Evolutionary conservation across 2,329 filamentous ascomycete genomes (phyloP).

Genomic region (Aspergillus pseudoviridinutans): DNA sequence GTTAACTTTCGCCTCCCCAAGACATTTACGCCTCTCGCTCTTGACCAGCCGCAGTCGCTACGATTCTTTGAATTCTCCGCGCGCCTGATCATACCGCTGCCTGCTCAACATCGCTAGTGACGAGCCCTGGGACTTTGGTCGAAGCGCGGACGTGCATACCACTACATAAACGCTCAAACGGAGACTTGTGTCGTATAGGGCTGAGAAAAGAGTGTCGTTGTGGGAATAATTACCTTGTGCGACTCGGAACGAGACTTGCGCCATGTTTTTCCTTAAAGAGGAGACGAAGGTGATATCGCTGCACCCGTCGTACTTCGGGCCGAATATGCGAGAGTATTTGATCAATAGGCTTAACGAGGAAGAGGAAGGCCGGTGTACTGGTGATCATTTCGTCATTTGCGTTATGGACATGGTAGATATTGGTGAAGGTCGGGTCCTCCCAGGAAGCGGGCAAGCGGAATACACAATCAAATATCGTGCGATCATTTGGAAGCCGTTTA

Average conservation of each 20-base stretch:
- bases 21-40: not conserved
- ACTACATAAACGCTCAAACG: not conserved
- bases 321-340: slow-evolving; percentile 87
- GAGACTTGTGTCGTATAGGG: not conserved
- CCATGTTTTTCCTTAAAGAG: slow-evolving; percentile 98
- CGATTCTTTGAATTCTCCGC: not conserved
- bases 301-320: slow-evolving; percentile 94
- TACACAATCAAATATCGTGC: slow-evolving; percentile 94
- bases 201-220: not conserved
- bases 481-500: slow-evolving; percentile 96
- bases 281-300: slow-evolving; percentile 92
- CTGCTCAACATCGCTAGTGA: not conserved
- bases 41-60: not conserved
- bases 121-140: not conserved
- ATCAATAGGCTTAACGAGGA: slow-evolving; percentile 85
- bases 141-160: not conserved
- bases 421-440: slow-evolving; percentile 86
- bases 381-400: slow-evolving; percentile 95
- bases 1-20: not conserved
- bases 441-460: slow-evolving; percentile 85
- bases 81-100: not conserved
- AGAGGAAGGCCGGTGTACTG: slow-evolving; percentile 91
- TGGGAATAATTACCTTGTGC: not conserved
- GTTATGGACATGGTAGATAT: slow-evolving; percentile 97
- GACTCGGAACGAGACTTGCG: slow-evolving; percentile 19